Evolutionary conservation across 2,329 filamentous ascomycete genomes (phyloP).

Genomic region (Aspergillus costaricaensis): DNA sequence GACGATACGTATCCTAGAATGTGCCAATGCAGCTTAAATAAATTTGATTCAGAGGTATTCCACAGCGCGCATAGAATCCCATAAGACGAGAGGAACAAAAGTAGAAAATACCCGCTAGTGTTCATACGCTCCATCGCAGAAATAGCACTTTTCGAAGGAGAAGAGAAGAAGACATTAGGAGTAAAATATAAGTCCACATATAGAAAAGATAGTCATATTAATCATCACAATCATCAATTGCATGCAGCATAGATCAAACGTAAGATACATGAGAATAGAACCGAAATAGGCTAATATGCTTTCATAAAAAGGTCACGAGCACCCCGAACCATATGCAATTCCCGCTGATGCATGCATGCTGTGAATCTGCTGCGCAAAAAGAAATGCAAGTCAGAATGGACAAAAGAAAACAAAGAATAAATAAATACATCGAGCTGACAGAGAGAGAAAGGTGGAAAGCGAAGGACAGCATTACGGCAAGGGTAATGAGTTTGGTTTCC

Average conservation of each 20-base stretch:
- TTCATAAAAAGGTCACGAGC: background rate
- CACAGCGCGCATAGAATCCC: background rate
- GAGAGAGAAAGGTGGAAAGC: background rate
- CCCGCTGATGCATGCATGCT: background rate
- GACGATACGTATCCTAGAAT: background rate
- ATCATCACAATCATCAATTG: background rate
- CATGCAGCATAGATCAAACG: background rate
- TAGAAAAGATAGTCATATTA: background rate
- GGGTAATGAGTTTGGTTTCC: background rate
- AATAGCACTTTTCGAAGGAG: background rate
- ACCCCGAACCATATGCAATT: conserved; percentile 4
- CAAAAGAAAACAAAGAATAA: conserved; percentile 1
- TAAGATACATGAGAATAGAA: conserved; percentile 7
- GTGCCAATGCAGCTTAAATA: background rate
- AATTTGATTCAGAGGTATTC: background rate
- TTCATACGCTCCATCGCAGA: background rate
- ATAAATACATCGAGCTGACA: background rate
- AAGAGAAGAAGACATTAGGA: background rate
- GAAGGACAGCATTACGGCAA: background rate
- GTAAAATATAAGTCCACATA: background rate
- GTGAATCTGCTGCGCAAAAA: background rate
- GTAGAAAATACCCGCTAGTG: too few relatives aligned
- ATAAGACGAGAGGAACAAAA: too few relatives aligned
- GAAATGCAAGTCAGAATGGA: background rate
- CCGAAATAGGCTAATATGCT: background rate